A percentile compares a stretch with the other conserved stretches of the same genome.
phyloP scores from a whole-genome alignment of 1,284 basidiomycete genomes.

The Ceratobasidium sp. region DNA sequence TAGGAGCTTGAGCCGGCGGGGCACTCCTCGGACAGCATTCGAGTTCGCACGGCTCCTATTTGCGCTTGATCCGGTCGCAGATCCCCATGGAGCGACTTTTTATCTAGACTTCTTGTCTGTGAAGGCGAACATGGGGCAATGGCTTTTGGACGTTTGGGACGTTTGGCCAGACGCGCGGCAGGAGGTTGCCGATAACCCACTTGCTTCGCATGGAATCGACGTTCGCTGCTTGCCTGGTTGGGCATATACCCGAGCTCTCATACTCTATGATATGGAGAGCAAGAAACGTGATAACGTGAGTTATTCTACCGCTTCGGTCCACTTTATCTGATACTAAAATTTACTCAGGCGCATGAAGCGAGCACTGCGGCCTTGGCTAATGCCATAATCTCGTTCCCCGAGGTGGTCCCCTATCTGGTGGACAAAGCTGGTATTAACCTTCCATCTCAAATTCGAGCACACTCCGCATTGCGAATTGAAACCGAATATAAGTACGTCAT shows the following conservation, averaged over 20 bases:
- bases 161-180: conserved; percentile 53
- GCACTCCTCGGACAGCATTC: conserved; percentile 87
- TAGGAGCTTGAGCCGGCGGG: conserved; percentile 85
- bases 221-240: conserved; percentile 80
- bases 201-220: conserved; percentile 57
- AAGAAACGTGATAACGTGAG: conserved; percentile 61
- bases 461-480: conserved; percentile 73
- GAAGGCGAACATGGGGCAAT: conserved; percentile 80
- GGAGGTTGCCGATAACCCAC: conserved; percentile 48
- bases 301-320: conserved; percentile 24
- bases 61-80: conserved; percentile 80
- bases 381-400: conserved; percentile 81
- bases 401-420: conserved; percentile 79
- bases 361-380: conserved; percentile 74
- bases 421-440: conserved; percentile 82
- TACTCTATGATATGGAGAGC: conserved; percentile 69
- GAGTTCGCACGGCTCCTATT: conserved; percentile 87
- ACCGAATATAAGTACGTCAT: conserved; percentile 68
- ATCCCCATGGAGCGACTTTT: conserved; percentile 86
- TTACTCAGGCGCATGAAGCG: conserved; percentile 60
- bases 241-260: conserved; percentile 79
- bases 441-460: conserved; percentile 65
- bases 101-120: conserved; percentile 86
- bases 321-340: not conserved
- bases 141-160: conserved; percentile 77